Evolutionary conservation across 1,284 basidiomycete genomes (phyloP).

Genomic region (Cerrena zonata): DNA sequence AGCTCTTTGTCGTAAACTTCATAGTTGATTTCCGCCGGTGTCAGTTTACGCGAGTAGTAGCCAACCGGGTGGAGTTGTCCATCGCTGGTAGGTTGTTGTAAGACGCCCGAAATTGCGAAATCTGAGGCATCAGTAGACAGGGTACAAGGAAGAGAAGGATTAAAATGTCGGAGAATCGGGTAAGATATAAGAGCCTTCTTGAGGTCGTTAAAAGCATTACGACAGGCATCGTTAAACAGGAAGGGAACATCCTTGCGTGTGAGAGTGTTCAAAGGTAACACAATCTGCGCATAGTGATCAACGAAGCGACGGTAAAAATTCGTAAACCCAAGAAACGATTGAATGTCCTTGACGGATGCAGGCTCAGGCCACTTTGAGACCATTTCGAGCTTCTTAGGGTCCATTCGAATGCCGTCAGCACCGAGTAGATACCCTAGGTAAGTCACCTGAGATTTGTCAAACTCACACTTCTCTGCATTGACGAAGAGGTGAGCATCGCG

Average conservation of each 20-base stretch:
- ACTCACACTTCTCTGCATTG: constrained; percentile 28
- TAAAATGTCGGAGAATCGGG: constrained; percentile 15
- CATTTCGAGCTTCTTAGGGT: constrained; percentile 26
- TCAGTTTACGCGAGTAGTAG: constrained; percentile 28
- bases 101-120: constrained; percentile 19
- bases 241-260: constrained; percentile 10
- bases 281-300: constrained; percentile 26
- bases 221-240: constrained; percentile 9
- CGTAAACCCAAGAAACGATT: too few relatives aligned
- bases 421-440: constrained; percentile 33
- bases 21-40: constrained; percentile 20
- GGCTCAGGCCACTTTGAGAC: constrained; percentile 23
- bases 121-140: constrained; percentile 29
- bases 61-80: constrained; percentile 28
- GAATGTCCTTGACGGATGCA: constrained; percentile 16
- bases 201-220: constrained; percentile 12
- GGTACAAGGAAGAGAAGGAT: constrained; percentile 16
- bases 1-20: constrained; percentile 24
- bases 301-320: too few relatives aligned
- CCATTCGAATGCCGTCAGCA: constrained; percentile 24
- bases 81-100: constrained; percentile 26
- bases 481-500: constrained; percentile 26
- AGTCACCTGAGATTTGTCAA: constrained; percentile 26
- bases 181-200: constrained; percentile 11
- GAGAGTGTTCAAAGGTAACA: constrained; percentile 20